Evolutionary conservation across 2,329 filamentous ascomycete genomes (phyloP).

Genomic region (Exophiala viscosa): DNA sequence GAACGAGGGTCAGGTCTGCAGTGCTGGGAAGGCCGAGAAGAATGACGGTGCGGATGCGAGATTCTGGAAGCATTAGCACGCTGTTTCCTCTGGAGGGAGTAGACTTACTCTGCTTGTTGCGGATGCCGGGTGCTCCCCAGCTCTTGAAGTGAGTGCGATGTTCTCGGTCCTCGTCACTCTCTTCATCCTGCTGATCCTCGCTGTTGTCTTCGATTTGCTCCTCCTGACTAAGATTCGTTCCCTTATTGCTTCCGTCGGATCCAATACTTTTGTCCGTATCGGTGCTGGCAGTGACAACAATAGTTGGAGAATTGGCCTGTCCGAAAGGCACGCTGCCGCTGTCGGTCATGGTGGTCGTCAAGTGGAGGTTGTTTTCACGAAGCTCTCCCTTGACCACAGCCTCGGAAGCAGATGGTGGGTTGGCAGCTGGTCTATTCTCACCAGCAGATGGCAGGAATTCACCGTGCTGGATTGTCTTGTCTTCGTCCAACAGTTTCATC

Average conservation of each 20-base stretch:
- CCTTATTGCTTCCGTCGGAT: background rate
- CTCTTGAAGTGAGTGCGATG: slow-evolving; percentile 31
- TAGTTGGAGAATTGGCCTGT: slow-evolving; percentile 6
- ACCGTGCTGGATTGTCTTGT: background rate
- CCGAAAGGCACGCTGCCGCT: background rate
- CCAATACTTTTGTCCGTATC: slow-evolving; percentile 4
- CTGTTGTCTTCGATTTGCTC: background rate
- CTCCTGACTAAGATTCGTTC: background rate
- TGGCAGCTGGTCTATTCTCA: background rate
- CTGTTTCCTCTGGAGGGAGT: background rate
- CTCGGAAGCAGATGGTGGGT: background rate
- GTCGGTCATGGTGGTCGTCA: background rate
- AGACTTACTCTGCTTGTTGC: slow-evolving; percentile 28
- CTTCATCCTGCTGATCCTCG: slow-evolving; percentile 10
- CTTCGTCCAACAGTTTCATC: background rate
- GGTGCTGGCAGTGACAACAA: slow-evolving; percentile 9
- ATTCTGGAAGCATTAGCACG: slow-evolving; percentile 11
- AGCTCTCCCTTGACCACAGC: background rate
- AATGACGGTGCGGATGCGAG: slow-evolving; percentile 32
- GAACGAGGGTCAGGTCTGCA: slow-evolving; percentile 33
- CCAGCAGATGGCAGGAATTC: too few relatives aligned
- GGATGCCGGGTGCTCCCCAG: slow-evolving; percentile 32
- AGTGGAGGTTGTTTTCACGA: background rate
- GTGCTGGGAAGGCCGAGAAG: slow-evolving; percentile 36
- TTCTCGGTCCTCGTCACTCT: slow-evolving; percentile 30